These are phyloP conservation scores for Lodderomyces oxycetoniae DNA, from an alignment of 1,139 yeast species.

Conservation along the genomic window DNA sequence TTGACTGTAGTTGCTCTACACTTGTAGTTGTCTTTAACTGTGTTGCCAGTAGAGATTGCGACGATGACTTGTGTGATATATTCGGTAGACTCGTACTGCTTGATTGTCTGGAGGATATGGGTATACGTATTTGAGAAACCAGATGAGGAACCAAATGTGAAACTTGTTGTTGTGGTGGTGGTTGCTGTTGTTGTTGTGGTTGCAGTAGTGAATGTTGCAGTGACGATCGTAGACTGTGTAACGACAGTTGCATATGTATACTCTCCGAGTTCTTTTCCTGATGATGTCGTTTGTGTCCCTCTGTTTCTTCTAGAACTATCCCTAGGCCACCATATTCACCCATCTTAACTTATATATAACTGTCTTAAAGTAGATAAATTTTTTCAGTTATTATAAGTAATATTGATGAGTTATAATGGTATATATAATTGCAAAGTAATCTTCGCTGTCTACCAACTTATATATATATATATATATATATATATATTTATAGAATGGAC, in stretches of 20 bases:
- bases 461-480: background rate
- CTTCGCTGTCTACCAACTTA: background rate
- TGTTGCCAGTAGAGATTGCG: slow-evolving; percentile 3
- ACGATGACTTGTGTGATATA: slow-evolving; percentile 5
- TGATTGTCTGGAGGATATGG: slow-evolving; percentile 6
- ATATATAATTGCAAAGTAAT: background rate
- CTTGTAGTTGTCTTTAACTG: background rate
- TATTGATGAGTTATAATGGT: no score
- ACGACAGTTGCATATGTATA: no score
- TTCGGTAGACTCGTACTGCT: slow-evolving; percentile 8
- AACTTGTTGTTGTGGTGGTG: slow-evolving; percentile 1
- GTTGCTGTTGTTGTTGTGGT: background rate
- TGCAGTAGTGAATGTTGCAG: background rate
- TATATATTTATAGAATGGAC: background rate
- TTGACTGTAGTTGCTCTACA: slow-evolving; percentile 2
- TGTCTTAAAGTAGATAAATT: background rate
- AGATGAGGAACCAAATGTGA: no score
- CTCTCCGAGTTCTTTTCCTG: no score
- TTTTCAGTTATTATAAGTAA: no score
- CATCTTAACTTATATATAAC: slow-evolving; percentile 7
- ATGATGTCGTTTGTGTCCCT: slow-evolving; percentile 7
- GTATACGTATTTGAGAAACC: no score
- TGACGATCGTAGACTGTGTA: background rate
- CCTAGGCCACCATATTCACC: slow-evolving; percentile 25
- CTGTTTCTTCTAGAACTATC: slow-evolving; percentile 28